A percentile compares a stretch with the other conserved stretches of the same genome.
Evolutionary conservation across 148 eudicot species (phyloP).

Genomic region (Nepenthes gracilis): DNA sequence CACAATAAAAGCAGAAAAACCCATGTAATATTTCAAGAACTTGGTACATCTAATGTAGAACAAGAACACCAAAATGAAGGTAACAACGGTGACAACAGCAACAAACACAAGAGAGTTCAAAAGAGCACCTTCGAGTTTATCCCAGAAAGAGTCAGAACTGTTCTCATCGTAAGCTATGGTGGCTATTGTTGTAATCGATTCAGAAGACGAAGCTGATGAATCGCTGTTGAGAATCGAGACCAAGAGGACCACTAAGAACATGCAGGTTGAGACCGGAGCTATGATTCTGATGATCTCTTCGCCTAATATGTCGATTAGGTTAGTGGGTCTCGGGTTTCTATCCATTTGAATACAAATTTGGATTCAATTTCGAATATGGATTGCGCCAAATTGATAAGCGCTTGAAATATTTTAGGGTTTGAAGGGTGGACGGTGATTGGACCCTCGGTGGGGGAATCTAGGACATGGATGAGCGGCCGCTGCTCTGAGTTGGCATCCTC

Average conservation of each 20-base stretch:
- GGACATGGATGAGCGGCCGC: too few relatives aligned
- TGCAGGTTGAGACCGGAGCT: slow-evolving; percentile 84
- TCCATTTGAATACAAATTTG: slow-evolving; percentile 29
- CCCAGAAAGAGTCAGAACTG: slow-evolving; percentile 63
- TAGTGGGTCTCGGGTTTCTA: slow-evolving; percentile 36
- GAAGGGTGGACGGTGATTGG: too few relatives aligned
- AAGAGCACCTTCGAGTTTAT: slow-evolving; percentile 81
- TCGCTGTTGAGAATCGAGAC: slow-evolving; percentile 38
- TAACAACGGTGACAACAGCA: slow-evolving; percentile 50
- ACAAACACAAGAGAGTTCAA: slow-evolving; percentile 83
- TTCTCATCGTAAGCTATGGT: slow-evolving; percentile 62
- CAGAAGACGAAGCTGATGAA: slow-evolving; percentile 17
- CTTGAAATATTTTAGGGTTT: too few relatives aligned
- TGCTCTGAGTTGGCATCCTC: too few relatives aligned
- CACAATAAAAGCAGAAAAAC: slow-evolving; percentile 67
- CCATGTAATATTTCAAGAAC: slow-evolving; percentile 71
- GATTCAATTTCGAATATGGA: neutral
- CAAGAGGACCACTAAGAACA: slow-evolving; percentile 65
- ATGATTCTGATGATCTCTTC: slow-evolving; percentile 83
- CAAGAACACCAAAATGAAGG: slow-evolving; percentile 68
- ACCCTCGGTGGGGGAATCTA: too few relatives aligned
- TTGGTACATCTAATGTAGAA: slow-evolving; percentile 74
- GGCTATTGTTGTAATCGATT: slow-evolving; percentile 57
- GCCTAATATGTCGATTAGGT: slow-evolving; percentile 60
- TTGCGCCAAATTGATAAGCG: neutral